Evolutionary conservation across 805 yeast genomes (phyloP), one percentile per base, ranked within the genome.

Genomic region (Candida germanica): DNA sequence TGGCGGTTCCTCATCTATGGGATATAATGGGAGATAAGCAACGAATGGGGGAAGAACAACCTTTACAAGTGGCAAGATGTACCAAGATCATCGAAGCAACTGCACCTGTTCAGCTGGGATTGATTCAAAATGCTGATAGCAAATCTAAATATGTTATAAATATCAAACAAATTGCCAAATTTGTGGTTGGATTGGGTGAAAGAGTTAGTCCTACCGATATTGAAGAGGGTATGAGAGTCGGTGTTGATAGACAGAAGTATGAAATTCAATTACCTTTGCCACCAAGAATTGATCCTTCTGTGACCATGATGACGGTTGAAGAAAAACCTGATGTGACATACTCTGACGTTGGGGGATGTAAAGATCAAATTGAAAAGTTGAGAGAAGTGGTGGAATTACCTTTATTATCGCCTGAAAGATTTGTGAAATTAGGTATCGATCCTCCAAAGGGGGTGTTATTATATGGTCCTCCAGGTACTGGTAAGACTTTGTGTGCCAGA

Each of bases 301-400:
- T 93, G 36, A 93, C 98, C 5, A 93, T 93, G 98, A 93, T 93
- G 99, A 91, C 98, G 2, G 99, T 93, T 31, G 99, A 93, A 64
- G 99, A 93, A 66, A 93, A 93, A 62, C 99, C 98, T 10, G 98
- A 93, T 64, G 98, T 93, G 25, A 93, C 99, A 1, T 93, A 93
- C 63, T 86, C 94, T 43, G 99, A 93, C 59, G 89, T 93, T 45
- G 99, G 99, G 51, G 99, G 99, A 25, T 87, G 96, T 61, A 93
- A 93, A 69, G 98, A 93, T 45, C 99, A 93, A 63, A 91, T 93
- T 53, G 99, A 93, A 61, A 89, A 91, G 63, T 72, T 89, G 43
- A 77, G 97, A 59, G 98, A 89, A 63, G 98, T 91, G 43, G 98
- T 89, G 12, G 98, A 91, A 63, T 70, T 91, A 54, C 98, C 97